phyloP scores from a whole-genome alignment of 768 basidiomycete species.

The Lentinula boryana region DNA sequence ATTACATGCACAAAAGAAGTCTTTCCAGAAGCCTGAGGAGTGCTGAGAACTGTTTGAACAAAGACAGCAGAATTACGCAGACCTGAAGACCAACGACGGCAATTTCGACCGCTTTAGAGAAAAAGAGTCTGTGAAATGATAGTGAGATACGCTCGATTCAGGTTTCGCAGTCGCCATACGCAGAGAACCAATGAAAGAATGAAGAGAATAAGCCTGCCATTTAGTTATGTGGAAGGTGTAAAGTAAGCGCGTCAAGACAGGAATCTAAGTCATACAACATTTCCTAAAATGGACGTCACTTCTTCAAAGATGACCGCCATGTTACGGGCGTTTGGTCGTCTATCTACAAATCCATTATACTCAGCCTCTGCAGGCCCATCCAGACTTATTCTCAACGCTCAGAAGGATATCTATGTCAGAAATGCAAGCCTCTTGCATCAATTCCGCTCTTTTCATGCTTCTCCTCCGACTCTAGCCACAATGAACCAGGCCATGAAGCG shows the following conservation, averaged over 20 bases:
- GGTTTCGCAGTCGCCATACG: constrained; percentile 21
- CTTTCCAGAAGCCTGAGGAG: constrained; percentile 80
- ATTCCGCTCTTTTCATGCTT: constrained; percentile 56
- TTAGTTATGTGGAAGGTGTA: not conserved
- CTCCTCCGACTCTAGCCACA: constrained; percentile 55
- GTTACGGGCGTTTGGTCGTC: not conserved
- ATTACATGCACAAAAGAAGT: constrained; percentile 93
- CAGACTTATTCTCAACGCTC: not conserved
- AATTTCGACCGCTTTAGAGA: constrained; percentile 62
- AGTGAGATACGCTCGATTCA: not conserved
- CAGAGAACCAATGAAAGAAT: constrained; percentile 52
- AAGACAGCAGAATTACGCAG: constrained; percentile 1
- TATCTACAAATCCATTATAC: not conserved
- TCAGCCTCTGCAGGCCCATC: not conserved
- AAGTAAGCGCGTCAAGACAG: not conserved
- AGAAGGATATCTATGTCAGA: not conserved
- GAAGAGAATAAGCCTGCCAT: constrained; percentile 37
- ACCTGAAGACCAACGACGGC: constrained; percentile 69
- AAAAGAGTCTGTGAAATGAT: constrained; percentile 42
- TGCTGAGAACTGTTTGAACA: constrained; percentile 4
- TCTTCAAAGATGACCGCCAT: constrained; percentile 2
- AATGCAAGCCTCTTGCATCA: constrained; percentile 9
- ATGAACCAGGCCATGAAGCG: constrained; percentile 86
- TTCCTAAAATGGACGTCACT: not conserved
- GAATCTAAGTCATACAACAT: not conserved